Evolutionary conservation across 805 yeast species (phyloP).

Genomic region (Pichia phayaonensis): DNA sequence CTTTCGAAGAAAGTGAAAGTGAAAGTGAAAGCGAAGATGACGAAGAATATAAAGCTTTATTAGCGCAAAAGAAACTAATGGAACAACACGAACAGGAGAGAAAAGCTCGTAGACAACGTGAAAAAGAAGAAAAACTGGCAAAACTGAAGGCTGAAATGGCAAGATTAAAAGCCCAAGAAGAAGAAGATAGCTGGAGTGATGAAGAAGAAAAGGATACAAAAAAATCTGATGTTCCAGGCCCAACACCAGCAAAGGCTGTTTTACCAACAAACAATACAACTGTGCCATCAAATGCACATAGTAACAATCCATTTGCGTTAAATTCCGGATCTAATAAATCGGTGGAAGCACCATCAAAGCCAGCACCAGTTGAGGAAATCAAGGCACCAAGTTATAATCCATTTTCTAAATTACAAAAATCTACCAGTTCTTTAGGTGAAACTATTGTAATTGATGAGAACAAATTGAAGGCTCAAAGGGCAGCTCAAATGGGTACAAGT

Average conservation of each 20-base stretch:
- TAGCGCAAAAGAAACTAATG: constrained; percentile 41
- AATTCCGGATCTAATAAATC: constrained; percentile 7
- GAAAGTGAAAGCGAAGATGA: constrained; percentile 36
- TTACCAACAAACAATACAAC: constrained; percentile 8
- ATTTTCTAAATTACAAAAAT: constrained; percentile 45
- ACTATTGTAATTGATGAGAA: constrained; percentile 40
- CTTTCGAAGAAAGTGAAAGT: constrained; percentile 6
- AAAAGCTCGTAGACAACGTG: constrained; percentile 44
- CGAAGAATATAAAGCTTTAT: constrained; percentile 35
- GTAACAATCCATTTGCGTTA: constrained; percentile 15
- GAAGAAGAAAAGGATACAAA: constrained; percentile 4
- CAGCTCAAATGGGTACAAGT: constrained; percentile 54
- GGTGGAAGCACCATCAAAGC: neutral
- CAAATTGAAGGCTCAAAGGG: constrained; percentile 63
- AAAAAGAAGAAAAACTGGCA: constrained; percentile 54
- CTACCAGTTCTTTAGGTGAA: constrained; percentile 7
- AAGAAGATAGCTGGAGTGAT: constrained; percentile 18
- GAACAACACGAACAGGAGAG: constrained; percentile 28
- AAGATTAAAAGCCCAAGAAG: constrained; percentile 38
- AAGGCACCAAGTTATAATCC: constrained; percentile 37
- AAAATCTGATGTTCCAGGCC: constrained; percentile 3
- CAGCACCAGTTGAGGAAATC: neutral
- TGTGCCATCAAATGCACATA: constrained; percentile 2
- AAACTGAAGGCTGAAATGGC: constrained; percentile 53
- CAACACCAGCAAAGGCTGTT: constrained; percentile 7